Base-by-base conservation (phyloP, 345 rosid genomes). In the Eucalyptus decipiens region DNA sequence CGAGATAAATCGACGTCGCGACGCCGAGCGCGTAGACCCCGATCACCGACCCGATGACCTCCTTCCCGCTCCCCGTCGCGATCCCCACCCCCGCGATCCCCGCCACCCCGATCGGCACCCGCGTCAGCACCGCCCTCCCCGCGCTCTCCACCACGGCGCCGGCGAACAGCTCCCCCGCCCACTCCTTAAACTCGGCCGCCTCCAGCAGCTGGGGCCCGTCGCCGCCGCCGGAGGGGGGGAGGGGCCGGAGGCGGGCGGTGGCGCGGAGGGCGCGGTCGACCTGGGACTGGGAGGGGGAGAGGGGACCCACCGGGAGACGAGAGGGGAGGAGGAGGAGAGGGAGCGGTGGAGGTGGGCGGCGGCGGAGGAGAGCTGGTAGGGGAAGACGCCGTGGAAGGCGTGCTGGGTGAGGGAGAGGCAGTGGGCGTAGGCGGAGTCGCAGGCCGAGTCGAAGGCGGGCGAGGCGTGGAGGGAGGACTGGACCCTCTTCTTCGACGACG, bases 21-120 rank as follows among this genome's bases (percentile, higher is more conserved):
- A 96, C 96, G 18, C 99, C 97, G 26, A 96, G 92, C 21, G 97
- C 96, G 93, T 96, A 97, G 10, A 93, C 92, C 51, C 97, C 99
- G 87, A 95, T 92, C 93, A 93, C 95, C 9, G 96, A 92, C 34
- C 96, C 99, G 34, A 95, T 87, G 21, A 95, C 51, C 86, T 91
- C 93, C 88, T 88, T 94, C 32, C 95, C 91, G 1, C 95, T 89
- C 91, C 95, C 91, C 67, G 95, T 92, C 86, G 91, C 94, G 12
- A 94, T 93, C 1, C 98, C 99, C 67, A 96, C 87, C 47, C 98
- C 99, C 47, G 93, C 93, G 50, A 96, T 96, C 54, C 99, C 98
- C 15, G 92, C 94, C 30, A 93, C 93, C 26, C 99, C 99, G 58
- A 96, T 49, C 6, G 97, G 99, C 26, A 96, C 93, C 58, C 97